These are phyloP conservation scores for Pseudonitzschia delicatissima DNA, from an alignment of 108 stramenopile genomes.

Conservation along the genomic window DNA sequence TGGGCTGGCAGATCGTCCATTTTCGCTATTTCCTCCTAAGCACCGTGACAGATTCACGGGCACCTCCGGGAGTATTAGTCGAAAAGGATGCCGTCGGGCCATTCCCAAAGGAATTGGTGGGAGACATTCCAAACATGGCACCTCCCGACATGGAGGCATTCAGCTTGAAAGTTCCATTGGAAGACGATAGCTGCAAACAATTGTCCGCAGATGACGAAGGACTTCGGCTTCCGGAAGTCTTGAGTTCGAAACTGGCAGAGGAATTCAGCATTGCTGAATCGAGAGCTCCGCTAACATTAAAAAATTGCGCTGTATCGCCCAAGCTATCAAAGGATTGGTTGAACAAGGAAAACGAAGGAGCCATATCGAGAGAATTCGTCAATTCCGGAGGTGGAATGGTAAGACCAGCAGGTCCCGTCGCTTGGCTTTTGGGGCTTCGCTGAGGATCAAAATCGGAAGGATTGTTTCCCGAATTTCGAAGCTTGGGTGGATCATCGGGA, in stretches of 20 bases:
- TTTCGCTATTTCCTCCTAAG: constrained; percentile 27
- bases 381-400: constrained; percentile 30
- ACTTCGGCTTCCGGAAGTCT: constrained; percentile 5
- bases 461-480: constrained; percentile 33
- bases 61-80: constrained; percentile 13
- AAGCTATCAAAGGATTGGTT: constrained; percentile 82
- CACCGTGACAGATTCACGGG: constrained; percentile 23
- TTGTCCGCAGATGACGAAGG: background rate
- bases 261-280: constrained; percentile 58
- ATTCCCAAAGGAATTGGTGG: constrained; percentile 56
- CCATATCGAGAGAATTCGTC: constrained; percentile 53
- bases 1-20: constrained; percentile 32
- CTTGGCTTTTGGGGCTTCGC: constrained; percentile 46
- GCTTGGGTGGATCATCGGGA: constrained; percentile 43
- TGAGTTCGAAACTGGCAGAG: constrained; percentile 49
- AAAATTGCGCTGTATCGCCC: constrained; percentile 54
- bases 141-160: constrained; percentile 33
- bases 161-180: constrained; percentile 27
- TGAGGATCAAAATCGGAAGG: constrained; percentile 28
- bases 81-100: constrained; percentile 19
- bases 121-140: constrained; percentile 47
- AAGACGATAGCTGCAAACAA: constrained; percentile 25
- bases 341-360: constrained; percentile 73
- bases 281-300: constrained; percentile 48
- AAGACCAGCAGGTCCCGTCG: background rate